phyloP scores from a whole-genome alignment of 1,284 basidiomycete genomes.

The Tilletia indica region DNA sequence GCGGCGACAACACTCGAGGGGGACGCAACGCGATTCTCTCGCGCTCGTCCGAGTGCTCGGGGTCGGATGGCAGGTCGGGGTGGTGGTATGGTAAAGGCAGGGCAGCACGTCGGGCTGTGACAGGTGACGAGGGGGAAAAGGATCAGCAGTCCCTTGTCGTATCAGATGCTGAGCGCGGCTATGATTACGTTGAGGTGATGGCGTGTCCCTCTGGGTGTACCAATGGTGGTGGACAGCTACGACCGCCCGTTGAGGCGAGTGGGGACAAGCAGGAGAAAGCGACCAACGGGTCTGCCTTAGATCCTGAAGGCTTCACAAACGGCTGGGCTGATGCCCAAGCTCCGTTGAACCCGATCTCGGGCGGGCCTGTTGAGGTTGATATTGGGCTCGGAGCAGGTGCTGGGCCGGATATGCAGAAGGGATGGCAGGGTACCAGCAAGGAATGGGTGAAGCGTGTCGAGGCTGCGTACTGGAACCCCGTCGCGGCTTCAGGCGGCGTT shows the following conservation, averaged over 20 bases:
- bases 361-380: conserved; percentile 8
- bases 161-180: conserved; percentile 62
- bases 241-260: conserved; percentile 34
- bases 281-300: background rate
- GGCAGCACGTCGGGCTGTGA: background rate
- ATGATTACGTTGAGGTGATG: conserved; percentile 99
- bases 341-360: background rate
- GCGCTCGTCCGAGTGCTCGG: background rate
- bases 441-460: conserved; percentile 53
- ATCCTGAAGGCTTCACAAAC: conserved; percentile 30
- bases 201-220: conserved; percentile 97
- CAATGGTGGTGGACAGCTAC: conserved; percentile 86
- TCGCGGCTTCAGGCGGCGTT: background rate
- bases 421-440: conserved; percentile 53
- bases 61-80: background rate
- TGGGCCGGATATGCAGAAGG: conserved; percentile 58
- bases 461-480: conserved; percentile 42
- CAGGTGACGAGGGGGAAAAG: conserved; percentile 23
- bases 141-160: conserved; percentile 15
- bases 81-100: conserved; percentile 10
- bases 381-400: conserved; percentile 12
- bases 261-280: conserved; percentile 19
- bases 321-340: conserved; percentile 18
- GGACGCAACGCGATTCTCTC: background rate
- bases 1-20: background rate